Evolutionary conservation across 352 stramenopile species (phyloP), one percentile per base, ranked within the genome.

Genomic region (Phytophthora fragariae): DNA sequence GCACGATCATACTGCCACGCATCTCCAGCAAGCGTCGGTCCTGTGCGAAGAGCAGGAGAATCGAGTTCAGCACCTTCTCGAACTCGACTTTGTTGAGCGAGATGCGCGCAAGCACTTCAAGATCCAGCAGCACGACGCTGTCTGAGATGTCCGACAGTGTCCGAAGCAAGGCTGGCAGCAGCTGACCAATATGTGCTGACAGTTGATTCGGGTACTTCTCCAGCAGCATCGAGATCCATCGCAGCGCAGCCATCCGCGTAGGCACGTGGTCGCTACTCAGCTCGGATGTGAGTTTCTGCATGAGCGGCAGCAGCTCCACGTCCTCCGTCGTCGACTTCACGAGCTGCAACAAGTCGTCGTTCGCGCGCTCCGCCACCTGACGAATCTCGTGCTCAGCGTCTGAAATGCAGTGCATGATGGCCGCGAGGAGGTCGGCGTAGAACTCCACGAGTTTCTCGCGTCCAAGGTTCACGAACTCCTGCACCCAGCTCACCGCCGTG

Each of bases 151-250:
- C 98, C 8, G 89, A 98, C 1, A 99, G 80, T 10, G 98, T 98
- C 49, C 97, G 93, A 24, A 99, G 84, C n/a, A 99, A 81, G 5
- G 97, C 97, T 9, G 96, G 97, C 33, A 99, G 70, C 17, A 99
- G 71, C 37, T 97, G 82, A 58, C 90, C 84, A 49, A 99, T 98
- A 67, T 98, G 97, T 21, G 89, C 77, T 1, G 91, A 95, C 70
- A 99, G 97, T 61, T 99, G 93, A 29, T 89, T 84, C 54, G 97
- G 96, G 57, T 93, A 90, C 79, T 99, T 99, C 73, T 99, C 97
- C 17, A 99, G 84, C 41, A 99, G 76, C 97, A 99, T 99, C 46
- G 98, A 98, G 74, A 99, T 99, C 97, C 98, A 99, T 12, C 89
- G 80, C 37, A 99, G 73, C 6, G 92, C 85, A 2, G 95, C 94